A percentile compares a stretch with the other conserved stretches of the same genome.
phyloP scores from a whole-genome alignment of 2,329 filamentous ascomycete species.

The Cordyceps fumosorosea region DNA sequence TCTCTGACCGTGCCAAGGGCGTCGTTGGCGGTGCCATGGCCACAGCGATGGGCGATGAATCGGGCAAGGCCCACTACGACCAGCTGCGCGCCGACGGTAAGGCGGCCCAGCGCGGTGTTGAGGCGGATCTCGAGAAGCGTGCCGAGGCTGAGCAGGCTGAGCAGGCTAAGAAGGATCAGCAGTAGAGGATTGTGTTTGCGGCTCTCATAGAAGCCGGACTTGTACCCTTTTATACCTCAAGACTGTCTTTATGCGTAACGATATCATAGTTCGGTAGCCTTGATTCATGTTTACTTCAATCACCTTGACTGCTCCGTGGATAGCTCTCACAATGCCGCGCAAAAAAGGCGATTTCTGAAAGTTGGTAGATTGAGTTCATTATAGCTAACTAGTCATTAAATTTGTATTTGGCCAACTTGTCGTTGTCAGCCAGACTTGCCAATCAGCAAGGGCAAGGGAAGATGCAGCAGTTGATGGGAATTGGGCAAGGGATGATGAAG shows the following conservation, averaged over 20 bases:
- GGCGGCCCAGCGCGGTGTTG: slow-evolving; percentile 75
- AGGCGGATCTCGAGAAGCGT: slow-evolving; percentile 73
- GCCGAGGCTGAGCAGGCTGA: slow-evolving; percentile 37
- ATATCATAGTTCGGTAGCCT: slow-evolving; percentile 3
- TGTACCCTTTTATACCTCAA: slow-evolving; percentile 7
- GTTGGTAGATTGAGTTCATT: no score
- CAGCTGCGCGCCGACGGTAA: slow-evolving; percentile 74
- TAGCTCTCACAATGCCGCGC: no score
- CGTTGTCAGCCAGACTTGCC: not conserved
- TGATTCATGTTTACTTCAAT: slow-evolving; percentile 2
- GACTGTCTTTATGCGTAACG: slow-evolving; percentile 7
- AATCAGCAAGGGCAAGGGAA: slow-evolving; percentile 22
- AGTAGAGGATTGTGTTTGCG: not conserved
- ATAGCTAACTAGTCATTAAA: no score
- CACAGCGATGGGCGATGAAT: slow-evolving; percentile 63
- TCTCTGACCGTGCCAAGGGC: slow-evolving; percentile 61
- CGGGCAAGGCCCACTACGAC: slow-evolving; percentile 58
- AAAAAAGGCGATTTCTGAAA: no score
- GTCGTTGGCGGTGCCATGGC: slow-evolving; percentile 64
- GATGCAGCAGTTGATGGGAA: slow-evolving; percentile 30
- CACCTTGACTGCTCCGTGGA: not conserved
- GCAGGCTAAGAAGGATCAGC: slow-evolving; percentile 10
- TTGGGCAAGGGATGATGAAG: slow-evolving; percentile 31
- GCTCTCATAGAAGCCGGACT: not conserved
- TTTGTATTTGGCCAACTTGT: not conserved